Conservation (phyloP, 306 rosid genomes). For the Casuarina equisetifolia region DNA sequence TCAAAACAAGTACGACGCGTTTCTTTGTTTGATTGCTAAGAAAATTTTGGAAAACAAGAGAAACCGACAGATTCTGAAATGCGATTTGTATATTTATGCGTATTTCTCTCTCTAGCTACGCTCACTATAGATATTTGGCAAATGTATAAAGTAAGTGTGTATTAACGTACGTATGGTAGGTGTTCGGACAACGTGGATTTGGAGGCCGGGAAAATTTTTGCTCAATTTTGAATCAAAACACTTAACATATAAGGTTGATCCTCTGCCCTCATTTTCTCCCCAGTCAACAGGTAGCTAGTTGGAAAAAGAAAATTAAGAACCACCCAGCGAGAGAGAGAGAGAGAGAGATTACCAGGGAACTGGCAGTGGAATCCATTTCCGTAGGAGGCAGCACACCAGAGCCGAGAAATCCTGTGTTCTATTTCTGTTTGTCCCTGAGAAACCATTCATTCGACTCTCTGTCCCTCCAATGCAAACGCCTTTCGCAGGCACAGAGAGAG, state of each 20-base stretch:
- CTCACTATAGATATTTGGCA: too few species aligned
- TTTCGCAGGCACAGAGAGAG: neutral
- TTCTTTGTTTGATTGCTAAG: neutral
- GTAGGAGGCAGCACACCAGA: neutral
- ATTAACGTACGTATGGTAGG: too few species aligned
- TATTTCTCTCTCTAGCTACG: too few species aligned
- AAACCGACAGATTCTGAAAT: neutral
- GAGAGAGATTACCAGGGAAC: conserved; percentile 26
- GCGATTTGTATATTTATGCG: neutral
- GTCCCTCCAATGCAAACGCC: neutral
- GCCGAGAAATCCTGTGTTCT: neutral
- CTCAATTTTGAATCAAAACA: too few species aligned
- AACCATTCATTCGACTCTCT: neutral
- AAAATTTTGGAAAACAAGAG: too few species aligned
- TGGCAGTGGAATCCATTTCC: conserved; percentile 10
- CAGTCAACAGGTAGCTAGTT: neutral
- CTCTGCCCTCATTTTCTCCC: neutral
- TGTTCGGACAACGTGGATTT: too few species aligned
- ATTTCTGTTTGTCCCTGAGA: neutral
- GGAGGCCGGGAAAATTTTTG: too few species aligned
- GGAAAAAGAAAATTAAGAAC: neutral
- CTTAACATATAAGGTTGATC: too few species aligned
- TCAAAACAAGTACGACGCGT: neutral
- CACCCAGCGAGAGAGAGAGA: too few species aligned
- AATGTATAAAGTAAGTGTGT: too few species aligned